Base-by-base conservation (phyloP, 2,329 filamentous ascomycete species). In the Aureobasidium sp. region DNA sequence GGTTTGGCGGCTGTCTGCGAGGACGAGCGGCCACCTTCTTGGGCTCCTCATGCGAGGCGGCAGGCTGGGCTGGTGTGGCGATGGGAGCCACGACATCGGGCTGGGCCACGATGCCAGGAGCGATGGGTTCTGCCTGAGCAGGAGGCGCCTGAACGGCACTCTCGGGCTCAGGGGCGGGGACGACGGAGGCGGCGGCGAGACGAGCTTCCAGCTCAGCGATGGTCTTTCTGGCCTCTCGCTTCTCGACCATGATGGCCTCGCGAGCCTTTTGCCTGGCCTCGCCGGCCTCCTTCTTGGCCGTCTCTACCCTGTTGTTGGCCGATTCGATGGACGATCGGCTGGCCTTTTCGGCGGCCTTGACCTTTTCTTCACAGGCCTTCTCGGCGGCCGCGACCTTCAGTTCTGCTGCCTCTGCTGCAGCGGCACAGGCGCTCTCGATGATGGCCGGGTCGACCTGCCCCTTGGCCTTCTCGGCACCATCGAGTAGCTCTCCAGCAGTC, bases 281-380 rank as follows among this genome's bases (percentile, higher is more conserved):
- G n/a, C n/a, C 22, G 3, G 34, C 45, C 4, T 25, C n/a, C 8
- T 29, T 6, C 5, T 32, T 10, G 35, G 35, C 35, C 16, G 35
- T 7, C 8, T 14, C 16, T n/a, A 21, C 16, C 35, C 21, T 38
- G 8, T 14, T n/a, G 7, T 35, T n/a, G n/a, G n/a, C n/a, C n/a
- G n/a, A n/a, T n/a, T n/a, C n/a, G n/a, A n/a, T n/a, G n/a, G n/a
- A n/a, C n/a, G n/a, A n/a, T n/a, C n/a, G 7, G 35, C 8, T 4
- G 35, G n/a, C 35, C 35, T 38, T 38, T 19, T 37, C 16, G 45
- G 45, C 45, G 22, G 45, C 45, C 45, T 37, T 25, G 32, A 49
- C 45, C 45, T 49, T 49, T n/a, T 27, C 32, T 12, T 49, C 32
- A 25, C 21, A n/a, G 19, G 30, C 14, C 12, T 24, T 7, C n/a